Base-by-base conservation (phyloP, 2,329 filamentous ascomycete species). In the Pseudocercospora fijiensis region DNA sequence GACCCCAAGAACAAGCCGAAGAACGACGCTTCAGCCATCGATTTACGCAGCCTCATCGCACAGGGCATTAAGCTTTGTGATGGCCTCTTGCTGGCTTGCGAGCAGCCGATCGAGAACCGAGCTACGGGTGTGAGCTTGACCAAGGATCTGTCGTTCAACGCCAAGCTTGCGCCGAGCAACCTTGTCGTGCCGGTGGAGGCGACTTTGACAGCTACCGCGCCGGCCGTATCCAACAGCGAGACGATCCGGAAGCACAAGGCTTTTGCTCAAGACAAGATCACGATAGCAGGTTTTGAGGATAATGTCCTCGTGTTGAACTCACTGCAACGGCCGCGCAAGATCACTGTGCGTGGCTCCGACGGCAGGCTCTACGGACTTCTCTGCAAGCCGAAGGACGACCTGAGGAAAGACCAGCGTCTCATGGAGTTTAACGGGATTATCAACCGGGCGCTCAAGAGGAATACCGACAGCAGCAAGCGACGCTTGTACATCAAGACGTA, bases 401-500 rank as follows among this genome's bases (percentile, higher is more conserved):
- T 99, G 24, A 90, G 95, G 57, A 99, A 96, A 69, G 96, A 99
- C 73, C 94, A 98, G 76, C 91, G 95, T 58, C 87, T 99, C 20
- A 99, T 99, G 93, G 96, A 99, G 75, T 99, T 99, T 82, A 99
- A 98, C 76, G 88, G 90, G 52, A 95, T 98, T 86, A 98, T 99
- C 81, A 99, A 99, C 76, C 86, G 95, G 64, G 92, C 94, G 2
- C 80, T 99, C 62, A 96, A 97, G 75, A 88, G 90, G 66, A 93
- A 98, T 72, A 88, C 93, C 1, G 93, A 97, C 74, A 91, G 92
- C 16, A 96, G 91, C 77, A 90, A 91, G 75, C 87, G 95, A 16
- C 90, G 95, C 68, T 84, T 99, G 61, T 96, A 96, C 76, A 96
- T 99, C 78, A 92, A 93, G 74, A 99, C 95, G 0, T 99, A 99